A percentile compares a stretch with the other conserved stretches of the same genome.
phyloP scores from a whole-genome alignment of 306 rosid species.

The Castanea mollissima region DNA sequence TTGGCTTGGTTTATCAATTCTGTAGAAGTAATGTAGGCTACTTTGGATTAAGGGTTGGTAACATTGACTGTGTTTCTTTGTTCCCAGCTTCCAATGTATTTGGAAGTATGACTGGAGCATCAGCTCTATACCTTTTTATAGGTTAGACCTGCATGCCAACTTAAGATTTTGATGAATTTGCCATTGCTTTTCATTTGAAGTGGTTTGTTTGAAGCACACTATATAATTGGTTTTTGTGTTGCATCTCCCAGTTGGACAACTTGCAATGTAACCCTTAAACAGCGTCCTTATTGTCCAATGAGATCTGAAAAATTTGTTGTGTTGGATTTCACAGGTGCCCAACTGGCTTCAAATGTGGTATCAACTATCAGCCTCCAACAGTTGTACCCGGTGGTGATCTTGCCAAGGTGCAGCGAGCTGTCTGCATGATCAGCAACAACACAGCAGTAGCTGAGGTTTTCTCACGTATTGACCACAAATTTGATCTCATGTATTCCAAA shows the following conservation, averaged over 20 bases:
- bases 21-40: neutral
- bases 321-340: conserved; percentile 71
- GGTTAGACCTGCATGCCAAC: no score
- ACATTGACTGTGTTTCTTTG: neutral
- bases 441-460: conserved; percentile 99
- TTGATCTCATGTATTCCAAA: conserved; percentile 98
- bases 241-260: neutral
- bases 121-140: no score
- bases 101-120: no score
- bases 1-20: neutral
- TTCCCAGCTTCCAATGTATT: neutral
- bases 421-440: conserved; percentile 99
- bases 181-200: no score
- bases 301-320: neutral
- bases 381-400: conserved; percentile 96
- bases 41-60: neutral
- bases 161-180: no score
- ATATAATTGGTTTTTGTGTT: neutral
- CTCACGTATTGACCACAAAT: conserved; percentile 95
- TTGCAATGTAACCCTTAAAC: neutral
- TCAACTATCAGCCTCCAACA: conserved; percentile 97
- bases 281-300: neutral
- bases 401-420: conserved; percentile 96
- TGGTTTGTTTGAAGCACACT: no score
- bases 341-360: conserved; percentile 97